These are phyloP conservation scores for Gracilariopsis chorda DNA, from an alignment of 23 red algal species.

Conservation along the genomic window DNA sequence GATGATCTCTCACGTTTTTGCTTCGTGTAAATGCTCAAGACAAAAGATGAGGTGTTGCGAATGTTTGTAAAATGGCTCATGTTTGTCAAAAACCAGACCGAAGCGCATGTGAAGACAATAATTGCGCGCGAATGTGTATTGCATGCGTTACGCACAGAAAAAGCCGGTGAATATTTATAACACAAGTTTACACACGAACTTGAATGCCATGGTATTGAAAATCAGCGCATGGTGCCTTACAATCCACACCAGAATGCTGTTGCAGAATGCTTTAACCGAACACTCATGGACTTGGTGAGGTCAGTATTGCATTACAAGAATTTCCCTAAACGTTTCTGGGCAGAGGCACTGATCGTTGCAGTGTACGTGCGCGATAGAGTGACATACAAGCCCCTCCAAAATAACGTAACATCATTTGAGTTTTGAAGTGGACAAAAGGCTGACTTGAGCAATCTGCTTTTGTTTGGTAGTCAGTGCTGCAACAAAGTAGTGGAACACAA, in stretches of 20 bases:
- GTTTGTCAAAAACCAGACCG: background rate
- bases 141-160: slow-evolving; percentile 28
- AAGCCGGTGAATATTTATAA: slow-evolving; percentile 20
- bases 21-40: slow-evolving; percentile 17
- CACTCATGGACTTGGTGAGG: slow-evolving; percentile 10
- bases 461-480: slow-evolving; percentile 15
- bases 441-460: background rate
- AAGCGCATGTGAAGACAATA: background rate
- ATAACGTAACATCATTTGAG: background rate
- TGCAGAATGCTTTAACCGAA: slow-evolving; percentile 28
- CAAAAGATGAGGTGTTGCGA: slow-evolving; percentile 16
- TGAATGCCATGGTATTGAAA: background rate
- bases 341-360: background rate
- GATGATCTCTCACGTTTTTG: background rate
- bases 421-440: background rate
- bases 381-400: background rate
- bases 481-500: slow-evolving; percentile 16
- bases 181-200: background rate
- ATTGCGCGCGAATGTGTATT: background rate
- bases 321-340: background rate
- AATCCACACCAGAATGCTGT: slow-evolving; percentile 26
- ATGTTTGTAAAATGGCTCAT: background rate
- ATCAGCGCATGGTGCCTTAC: slow-evolving; percentile 15
- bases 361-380: background rate
- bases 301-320: slow-evolving; percentile 22